These are phyloP conservation scores for Eimeria acervulina DNA, from an alignment of 169 alveolate species.

Conservation along the genomic window DNA sequence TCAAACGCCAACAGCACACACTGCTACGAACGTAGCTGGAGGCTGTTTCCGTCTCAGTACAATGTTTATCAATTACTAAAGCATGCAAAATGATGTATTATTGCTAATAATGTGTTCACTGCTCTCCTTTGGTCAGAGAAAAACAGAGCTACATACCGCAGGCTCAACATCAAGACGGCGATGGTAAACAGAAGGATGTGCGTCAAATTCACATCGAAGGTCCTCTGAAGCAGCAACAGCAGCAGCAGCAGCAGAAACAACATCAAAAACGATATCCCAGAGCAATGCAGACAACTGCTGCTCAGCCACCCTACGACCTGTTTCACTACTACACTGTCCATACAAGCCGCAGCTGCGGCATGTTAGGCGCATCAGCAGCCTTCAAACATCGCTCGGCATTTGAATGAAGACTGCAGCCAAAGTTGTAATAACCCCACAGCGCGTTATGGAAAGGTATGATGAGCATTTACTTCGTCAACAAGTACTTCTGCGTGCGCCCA, in stretches of 20 bases:
- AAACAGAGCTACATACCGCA: slow-evolving; percentile 40
- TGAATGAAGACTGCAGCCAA: background rate
- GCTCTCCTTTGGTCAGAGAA: background rate
- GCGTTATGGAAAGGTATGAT: too few species aligned
- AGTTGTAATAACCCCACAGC: too few species aligned
- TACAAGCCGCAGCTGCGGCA: background rate
- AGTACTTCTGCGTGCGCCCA: too few species aligned
- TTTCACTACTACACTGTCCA: background rate
- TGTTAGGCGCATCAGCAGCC: background rate
- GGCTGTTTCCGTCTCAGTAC: background rate
- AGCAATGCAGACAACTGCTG: background rate
- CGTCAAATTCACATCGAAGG: slow-evolving; percentile 86
- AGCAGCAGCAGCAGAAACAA: background rate
- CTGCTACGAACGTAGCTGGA: background rate
- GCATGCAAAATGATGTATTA: background rate
- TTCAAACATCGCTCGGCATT: background rate
- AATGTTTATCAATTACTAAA: background rate
- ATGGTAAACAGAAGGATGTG: slow-evolving; percentile 87
- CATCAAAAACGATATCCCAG: background rate
- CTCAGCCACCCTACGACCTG: background rate
- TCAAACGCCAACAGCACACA: background rate
- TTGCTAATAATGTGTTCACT: background rate
- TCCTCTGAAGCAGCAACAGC: slow-evolving; percentile 77
- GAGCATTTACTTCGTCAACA: too few species aligned
- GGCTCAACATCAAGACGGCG: slow-evolving; percentile 85